These are phyloP conservation scores for Kodamaea sp. DNA, from an alignment of 1,139 yeast species.

Conservation along the genomic window DNA sequence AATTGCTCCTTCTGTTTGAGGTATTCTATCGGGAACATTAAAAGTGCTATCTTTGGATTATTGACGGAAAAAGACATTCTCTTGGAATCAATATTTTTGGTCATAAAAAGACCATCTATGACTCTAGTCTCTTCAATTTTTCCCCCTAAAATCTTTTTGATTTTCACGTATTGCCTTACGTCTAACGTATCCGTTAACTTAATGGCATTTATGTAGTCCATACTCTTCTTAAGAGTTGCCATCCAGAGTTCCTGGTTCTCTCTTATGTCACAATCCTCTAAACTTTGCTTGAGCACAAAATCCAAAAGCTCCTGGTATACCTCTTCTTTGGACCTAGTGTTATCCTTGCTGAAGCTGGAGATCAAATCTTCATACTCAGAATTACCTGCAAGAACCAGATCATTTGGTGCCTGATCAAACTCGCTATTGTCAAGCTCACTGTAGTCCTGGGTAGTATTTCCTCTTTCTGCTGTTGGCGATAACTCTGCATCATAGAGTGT, in stretches of 20 bases:
- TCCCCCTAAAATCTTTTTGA: constrained; percentile 84
- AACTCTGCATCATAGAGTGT: constrained; percentile 1
- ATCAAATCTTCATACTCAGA: constrained; percentile 6
- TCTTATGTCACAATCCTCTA: constrained; percentile 54
- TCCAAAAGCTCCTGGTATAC: constrained; percentile 29
- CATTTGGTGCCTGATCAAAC: background rate
- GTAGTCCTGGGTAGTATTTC: background rate
- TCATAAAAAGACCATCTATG: constrained; percentile 80
- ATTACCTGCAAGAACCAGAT: background rate
- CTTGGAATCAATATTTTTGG: constrained; percentile 82
- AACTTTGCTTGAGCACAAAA: constrained; percentile 59
- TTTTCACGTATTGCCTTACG: constrained; percentile 81
- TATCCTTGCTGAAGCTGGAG: constrained; percentile 8
- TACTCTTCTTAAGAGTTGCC: constrained; percentile 24
- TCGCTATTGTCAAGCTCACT: background rate
- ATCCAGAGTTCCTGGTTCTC: constrained; percentile 48
- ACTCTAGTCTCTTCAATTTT: constrained; percentile 57
- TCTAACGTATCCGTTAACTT: constrained; percentile 73
- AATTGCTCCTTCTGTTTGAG: constrained; percentile 71
- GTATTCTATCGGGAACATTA: constrained; percentile 90
- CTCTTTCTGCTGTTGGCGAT: background rate
- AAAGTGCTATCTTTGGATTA: constrained; percentile 75
- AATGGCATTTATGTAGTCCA: constrained; percentile 29
- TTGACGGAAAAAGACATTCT: constrained; percentile 66
- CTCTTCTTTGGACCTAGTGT: constrained; percentile 13